Evolutionary conservation across 495 filamentous ascomycete genomes (phyloP), one percentile per base, ranked within the genome.

Genomic region (Aspergillus egyptiacus): DNA sequence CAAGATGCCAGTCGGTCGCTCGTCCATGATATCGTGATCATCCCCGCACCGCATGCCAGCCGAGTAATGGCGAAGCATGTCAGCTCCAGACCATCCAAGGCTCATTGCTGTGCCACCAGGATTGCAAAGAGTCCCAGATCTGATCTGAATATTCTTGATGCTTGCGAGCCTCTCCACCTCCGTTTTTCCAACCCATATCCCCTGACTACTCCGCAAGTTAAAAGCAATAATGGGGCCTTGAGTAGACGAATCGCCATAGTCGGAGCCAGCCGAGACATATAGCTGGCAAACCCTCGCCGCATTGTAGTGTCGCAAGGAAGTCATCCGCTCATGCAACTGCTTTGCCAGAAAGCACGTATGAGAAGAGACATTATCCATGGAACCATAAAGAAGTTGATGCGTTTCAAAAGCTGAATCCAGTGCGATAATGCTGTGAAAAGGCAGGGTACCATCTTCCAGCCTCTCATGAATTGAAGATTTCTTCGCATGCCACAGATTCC

Each of bases 71-170:
- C 75, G 74, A 53, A 77, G 82, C 71, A 95, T 83, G 62, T 96
- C 88, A 74, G 81, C 81, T 2, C 85, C 80, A 40, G 81, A 75
- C 47, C 94, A 76, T 1, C 75, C 73, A 15, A 96, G 75, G 23
- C 76, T 77, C 0, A 67, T 58, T 14, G 89, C 82, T 37, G 94
- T 79, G 9, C 91, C 89, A 6, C 90, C 91, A 0, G 91, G 91
- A 54, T 96, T 96, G 69, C 91, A 97, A 27, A 95, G 74, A 0
- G 89, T 86, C 6, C 91, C 91, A 5, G 87, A 90, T 3, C 91
- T 75, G 7, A 96, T 63, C 55, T 96, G 87, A 37, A 96, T 84
- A 23, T 80, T 76, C 54, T 86, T 86, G 1, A 93, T 69, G 11
- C 79, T 73, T 0, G 91, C 87, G 2, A 96, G 71, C 56, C 86